Conservation (phyloP, 2,329 filamentous ascomycete genomes). For the Dothideomycetes sp. region DNA sequence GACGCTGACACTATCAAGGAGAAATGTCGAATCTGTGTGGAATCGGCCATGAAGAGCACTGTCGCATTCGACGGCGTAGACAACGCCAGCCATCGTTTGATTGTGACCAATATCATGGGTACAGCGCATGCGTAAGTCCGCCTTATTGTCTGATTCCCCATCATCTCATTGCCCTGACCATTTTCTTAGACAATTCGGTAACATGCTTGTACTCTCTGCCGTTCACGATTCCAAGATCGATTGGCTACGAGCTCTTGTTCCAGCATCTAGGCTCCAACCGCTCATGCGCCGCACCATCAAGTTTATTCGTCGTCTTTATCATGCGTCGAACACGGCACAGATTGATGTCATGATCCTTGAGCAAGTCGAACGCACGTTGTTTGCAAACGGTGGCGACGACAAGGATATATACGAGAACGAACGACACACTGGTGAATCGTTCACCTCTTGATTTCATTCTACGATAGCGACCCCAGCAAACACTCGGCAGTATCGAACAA, state of each 20-base stretch:
- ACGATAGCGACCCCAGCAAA: no score
- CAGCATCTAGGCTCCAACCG: conserved; percentile 44
- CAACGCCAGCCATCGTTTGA: conserved; percentile 44
- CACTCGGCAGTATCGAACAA: no score
- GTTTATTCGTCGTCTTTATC: conserved; percentile 46
- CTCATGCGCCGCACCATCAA: conserved; percentile 66
- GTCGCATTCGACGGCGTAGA: conserved; percentile 68
- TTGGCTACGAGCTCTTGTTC: conserved; percentile 48
- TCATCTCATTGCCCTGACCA: background rate
- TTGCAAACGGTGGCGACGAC: background rate
- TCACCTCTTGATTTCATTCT: conserved; percentile 61
- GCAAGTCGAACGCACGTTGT: conserved; percentile 1
- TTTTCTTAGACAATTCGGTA: conserved; percentile 90
- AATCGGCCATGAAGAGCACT: conserved; percentile 75
- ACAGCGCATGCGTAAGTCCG: conserved; percentile 84
- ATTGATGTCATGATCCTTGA: conserved; percentile 8
- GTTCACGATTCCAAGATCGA: conserved; percentile 56
- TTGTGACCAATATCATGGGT: conserved; percentile 93
- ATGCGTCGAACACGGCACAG: conserved; percentile 2
- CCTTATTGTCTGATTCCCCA: no score
- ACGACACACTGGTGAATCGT: conserved; percentile 2
- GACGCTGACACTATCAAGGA: conserved; percentile 21
- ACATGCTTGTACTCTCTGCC: conserved; percentile 81
- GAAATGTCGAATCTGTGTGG: conserved; percentile 46
- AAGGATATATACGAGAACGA: conserved; percentile 4